A percentile compares a stretch with the other conserved stretches of the same genome.
These are phyloP conservation scores for Chenopodium suecicum DNA, from an alignment of 148 eudicot genomes.

Conservation along the genomic window DNA sequence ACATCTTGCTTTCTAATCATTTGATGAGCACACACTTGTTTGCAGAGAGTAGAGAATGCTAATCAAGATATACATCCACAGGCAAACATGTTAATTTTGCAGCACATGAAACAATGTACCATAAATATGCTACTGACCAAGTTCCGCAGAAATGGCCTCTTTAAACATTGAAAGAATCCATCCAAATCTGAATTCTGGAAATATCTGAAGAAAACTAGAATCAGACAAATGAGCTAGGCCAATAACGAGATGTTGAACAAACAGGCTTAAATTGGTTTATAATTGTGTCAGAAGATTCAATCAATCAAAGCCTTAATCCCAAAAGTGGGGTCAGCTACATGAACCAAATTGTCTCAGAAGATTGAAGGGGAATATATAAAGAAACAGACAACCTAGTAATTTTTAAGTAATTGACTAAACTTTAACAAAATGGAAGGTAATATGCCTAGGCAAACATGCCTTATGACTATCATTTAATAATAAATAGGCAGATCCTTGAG, in stretches of 20 bases:
- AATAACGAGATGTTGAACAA: not conserved
- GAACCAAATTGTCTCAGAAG: not conserved
- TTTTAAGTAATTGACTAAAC: not conserved
- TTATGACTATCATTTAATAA: too few species aligned
- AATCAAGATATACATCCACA: not conserved
- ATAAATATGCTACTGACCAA: conserved; percentile 58
- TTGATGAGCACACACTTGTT: not conserved
- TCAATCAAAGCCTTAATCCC: too few species aligned
- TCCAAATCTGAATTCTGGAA: conserved; percentile 88
- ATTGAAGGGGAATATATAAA: not conserved
- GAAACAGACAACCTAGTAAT: not conserved
- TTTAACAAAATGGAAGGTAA: not conserved
- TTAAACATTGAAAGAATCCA: conserved; percentile 81
- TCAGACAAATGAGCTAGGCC: conserved; percentile 8
- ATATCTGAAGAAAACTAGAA: conserved; percentile 47
- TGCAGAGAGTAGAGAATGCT: not conserved
- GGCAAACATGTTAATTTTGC: not conserved
- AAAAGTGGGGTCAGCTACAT: too few species aligned
- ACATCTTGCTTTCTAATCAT: not conserved
- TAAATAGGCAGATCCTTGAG: not conserved
- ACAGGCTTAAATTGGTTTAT: not conserved
- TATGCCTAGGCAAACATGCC: not conserved
- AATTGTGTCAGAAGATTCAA: not conserved
- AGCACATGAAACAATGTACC: not conserved
- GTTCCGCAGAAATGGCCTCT: conserved; percentile 67